Conservation (phyloP, 306 rosid genomes). For the Luffa acutangula region DNA sequence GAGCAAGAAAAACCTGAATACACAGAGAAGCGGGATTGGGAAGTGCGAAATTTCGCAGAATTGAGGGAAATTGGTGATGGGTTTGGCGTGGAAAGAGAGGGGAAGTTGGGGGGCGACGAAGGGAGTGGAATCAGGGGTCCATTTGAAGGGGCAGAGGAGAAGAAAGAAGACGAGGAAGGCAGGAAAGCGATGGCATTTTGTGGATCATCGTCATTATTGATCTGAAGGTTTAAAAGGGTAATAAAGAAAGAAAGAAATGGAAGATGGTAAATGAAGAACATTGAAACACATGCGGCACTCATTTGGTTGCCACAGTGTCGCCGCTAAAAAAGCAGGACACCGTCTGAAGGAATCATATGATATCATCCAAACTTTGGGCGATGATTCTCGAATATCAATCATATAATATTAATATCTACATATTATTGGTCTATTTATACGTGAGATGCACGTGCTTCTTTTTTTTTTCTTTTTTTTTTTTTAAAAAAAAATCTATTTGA, state of each 20-base stretch:
- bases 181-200: not conserved
- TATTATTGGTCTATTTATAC: no score
- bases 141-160: not conserved
- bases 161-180: not conserved
- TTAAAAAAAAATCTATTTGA: no score
- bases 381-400: no score
- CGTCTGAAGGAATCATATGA: no score
- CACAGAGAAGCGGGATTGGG: no score
- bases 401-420: no score
- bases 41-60: not conserved
- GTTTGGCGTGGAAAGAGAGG: not conserved
- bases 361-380: no score
- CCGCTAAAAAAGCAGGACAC: not conserved
- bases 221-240: not conserved
- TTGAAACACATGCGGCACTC: not conserved
- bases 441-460: no score
- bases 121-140: not conserved
- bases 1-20: no score
- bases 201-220: not conserved
- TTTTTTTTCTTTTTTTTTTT: no score
- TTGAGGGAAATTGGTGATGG: not conserved
- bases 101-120: not conserved
- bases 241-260: not conserved
- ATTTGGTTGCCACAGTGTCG: not conserved
- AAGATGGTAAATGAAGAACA: not conserved